Conservation (phyloP, 192 early-diverging fungal genomes). For the Backusella morwellensis region DNA sequence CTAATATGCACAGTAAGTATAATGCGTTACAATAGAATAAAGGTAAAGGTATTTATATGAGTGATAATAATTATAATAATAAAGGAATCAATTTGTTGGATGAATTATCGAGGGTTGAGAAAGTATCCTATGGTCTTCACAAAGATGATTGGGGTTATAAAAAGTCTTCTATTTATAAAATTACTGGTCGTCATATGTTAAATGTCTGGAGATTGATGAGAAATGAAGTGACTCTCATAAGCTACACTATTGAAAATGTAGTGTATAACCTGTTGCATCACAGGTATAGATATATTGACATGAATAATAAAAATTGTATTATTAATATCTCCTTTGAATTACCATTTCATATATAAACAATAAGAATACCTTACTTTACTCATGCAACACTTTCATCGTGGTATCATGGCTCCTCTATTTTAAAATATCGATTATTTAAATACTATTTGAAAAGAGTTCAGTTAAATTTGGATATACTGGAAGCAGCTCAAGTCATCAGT, state of each 20-base stretch:
- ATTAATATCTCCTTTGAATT: conserved; percentile 3
- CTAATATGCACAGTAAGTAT: conserved; percentile 25
- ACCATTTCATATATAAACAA: background rate
- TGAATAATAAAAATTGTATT: background rate
- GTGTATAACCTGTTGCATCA: conserved; percentile 69
- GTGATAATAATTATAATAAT: background rate
- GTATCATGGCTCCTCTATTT: conserved; percentile 52
- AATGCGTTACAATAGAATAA: background rate
- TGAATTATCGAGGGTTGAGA: conserved; percentile 23
- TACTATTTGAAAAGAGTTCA: conserved; percentile 72
- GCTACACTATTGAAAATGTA: conserved; percentile 77
- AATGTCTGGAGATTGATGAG: conserved; percentile 89
- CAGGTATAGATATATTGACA: conserved; percentile 45
- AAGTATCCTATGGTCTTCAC: background rate
- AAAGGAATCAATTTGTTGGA: conserved; percentile 29
- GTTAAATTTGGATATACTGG: conserved; percentile 66
- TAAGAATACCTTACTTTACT: conserved; percentile 67
- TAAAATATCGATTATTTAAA: conserved; percentile 57
- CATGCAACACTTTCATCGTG: conserved; percentile 60
- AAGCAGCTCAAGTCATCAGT: conserved; percentile 64
- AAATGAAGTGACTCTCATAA: conserved; percentile 71
- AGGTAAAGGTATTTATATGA: background rate
- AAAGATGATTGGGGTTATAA: conserved; percentile 54
- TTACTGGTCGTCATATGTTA: conserved; percentile 77
- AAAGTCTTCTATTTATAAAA: conserved; percentile 61